Conservation (phyloP, 306 rosid genomes). For the Acacia melanoxylon region DNA sequence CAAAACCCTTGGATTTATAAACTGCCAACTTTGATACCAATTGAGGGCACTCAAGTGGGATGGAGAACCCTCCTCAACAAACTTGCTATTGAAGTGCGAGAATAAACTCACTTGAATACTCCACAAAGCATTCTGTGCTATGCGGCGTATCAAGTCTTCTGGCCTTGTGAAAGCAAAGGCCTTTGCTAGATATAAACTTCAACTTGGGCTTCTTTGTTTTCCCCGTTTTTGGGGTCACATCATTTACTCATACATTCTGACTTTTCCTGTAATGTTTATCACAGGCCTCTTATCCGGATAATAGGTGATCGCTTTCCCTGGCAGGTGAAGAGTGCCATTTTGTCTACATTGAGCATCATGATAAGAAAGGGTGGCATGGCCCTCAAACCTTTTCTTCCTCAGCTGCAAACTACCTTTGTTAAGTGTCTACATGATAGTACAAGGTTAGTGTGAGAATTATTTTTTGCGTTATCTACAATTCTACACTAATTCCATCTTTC, state of each 20-base stretch:
- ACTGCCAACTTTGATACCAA: not conserved
- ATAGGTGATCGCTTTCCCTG: constrained; percentile 98
- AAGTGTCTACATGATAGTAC: constrained; percentile 94
- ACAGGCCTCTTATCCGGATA: constrained; percentile 96
- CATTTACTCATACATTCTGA: constrained; percentile 38
- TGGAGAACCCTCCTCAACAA: not conserved
- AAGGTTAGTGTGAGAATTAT: constrained; percentile 49
- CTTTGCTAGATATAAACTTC: not conserved
- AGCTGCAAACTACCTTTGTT: constrained; percentile 96
- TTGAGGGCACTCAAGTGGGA: not conserved
- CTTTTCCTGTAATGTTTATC: constrained; percentile 23
- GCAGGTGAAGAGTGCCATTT: constrained; percentile 99
- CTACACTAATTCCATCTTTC: constrained; percentile 8
- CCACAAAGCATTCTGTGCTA: not conserved
- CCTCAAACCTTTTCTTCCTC: constrained; percentile 96
- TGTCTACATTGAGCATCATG: constrained; percentile 80
- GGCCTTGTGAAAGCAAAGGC: not conserved
- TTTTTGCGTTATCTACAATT: not conserved
- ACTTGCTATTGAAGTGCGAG: not conserved
- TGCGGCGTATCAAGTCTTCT: not conserved
- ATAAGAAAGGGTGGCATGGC: constrained; percentile 87
- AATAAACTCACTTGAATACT: not conserved
- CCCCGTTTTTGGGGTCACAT: not conserved
- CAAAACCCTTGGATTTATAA: not conserved
- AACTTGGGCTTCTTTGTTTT: not conserved